Base-by-base conservation (phyloP, 2,329 filamentous ascomycete genomes). In the Davidsoniella virescens region DNA sequence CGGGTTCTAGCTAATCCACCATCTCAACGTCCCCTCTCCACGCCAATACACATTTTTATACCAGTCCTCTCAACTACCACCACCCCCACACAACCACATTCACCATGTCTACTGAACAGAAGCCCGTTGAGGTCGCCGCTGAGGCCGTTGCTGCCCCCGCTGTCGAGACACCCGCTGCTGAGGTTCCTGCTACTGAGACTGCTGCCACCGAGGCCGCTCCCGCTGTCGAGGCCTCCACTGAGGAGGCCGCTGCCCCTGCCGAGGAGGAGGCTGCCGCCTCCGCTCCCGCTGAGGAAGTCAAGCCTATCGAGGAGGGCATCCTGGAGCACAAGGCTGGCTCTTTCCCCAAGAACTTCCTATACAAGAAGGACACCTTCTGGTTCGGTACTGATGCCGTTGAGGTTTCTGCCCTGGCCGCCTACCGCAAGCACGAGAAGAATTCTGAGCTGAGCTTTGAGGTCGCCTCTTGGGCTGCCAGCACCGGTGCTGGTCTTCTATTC, bases 401-500 rank as follows among this genome's bases (percentile, higher is more conserved):
- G 61, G 68, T 78, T 59, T 82, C 90, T 68, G 74, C 82, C 62
- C 75, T 95, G 52, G 67, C 73, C 58, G 69, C 74, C 59, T 95
- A 90, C 72, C 74, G 93, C 59, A 86, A 87, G 69, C 81, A 79
- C 61, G 87, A 94, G 76, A 95, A 95, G 81, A 73, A 81, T 51
- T 73, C 80, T 49, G 73, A 75, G 55, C 66, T 81, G 57, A 82
- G 84, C 54, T 82, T 93, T 70, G 75, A 84, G 57, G 82, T 83
- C 59, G 82, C 80, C 58, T 84, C 92, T 36, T 95, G 92, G 87
- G 87, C 90, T 56, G 80, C 80, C 58, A 80, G 94, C 73, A 95
- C 90, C 53, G 90, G 90, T 65, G 94, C 94, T 74, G 92, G 92
- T 62, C 82, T 96, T 17, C 73, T 96, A 40, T 94, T 93, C 75